Base-by-base conservation (phyloP, 2,329 filamentous ascomycete genomes). In the Monilinia vaccinii-corymbosi region DNA sequence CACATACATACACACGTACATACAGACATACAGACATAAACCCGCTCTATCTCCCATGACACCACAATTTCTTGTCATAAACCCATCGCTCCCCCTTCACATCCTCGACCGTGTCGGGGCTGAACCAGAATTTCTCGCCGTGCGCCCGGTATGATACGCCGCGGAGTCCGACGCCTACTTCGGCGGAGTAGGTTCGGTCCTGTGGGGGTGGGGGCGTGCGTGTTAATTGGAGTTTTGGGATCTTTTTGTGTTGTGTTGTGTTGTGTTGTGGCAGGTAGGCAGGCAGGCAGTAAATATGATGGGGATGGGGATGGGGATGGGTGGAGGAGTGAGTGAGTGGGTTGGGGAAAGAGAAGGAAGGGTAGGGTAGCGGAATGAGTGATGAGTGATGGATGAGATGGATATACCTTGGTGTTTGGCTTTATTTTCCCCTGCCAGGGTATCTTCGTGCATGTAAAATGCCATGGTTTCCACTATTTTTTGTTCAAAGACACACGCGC, bases 1-100 rank as follows among this genome's bases (percentile, higher is more conserved):
- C n/a, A n/a, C n/a, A n/a, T n/a, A n/a, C n/a, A n/a, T n/a, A n/a
- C n/a, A n/a, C n/a, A n/a, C n/a, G n/a, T n/a, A n/a, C n/a, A n/a
- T n/a, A n/a, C n/a, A n/a, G n/a, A n/a, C n/a, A n/a, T n/a, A n/a
- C n/a, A n/a, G n/a, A n/a, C n/a, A n/a, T n/a, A n/a, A 6, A 28
- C 10, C 23, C 34, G 10, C 18, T 2, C n/a, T 53, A 53, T 28
- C 44, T 40, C 18, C 16, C 46, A 28, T 23, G 14, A 62, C 63
- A 65, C 62, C 62, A 65, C 56, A 65, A 31, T 45, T 48, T 57
- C 55, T 60, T 49, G 21, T 23, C 23, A 56, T 64, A 64, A 45
- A 62, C 45, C 61, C 61, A 66, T 45, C 38, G 49, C 45, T 64
- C 60, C 2, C 38, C 56, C 40, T 34, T 42, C 16, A 66, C 38